Evolutionary conservation across 441 rosid species (phyloP).

Genomic region (Pelargonium citronellum): DNA sequence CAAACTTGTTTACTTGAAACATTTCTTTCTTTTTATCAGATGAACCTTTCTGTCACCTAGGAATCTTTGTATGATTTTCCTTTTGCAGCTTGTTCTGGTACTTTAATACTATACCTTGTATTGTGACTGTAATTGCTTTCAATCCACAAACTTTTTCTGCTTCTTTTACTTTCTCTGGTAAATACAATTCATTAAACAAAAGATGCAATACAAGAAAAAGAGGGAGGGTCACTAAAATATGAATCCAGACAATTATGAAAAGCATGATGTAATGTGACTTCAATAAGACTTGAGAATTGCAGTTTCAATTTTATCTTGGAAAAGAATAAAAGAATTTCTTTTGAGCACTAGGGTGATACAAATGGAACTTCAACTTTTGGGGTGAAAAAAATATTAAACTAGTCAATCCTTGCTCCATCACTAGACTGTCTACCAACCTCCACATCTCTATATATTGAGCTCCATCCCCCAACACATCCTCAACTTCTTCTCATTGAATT

Average conservation of each 20-base stretch:
- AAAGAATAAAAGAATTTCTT: not conserved
- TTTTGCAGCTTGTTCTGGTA: not conserved
- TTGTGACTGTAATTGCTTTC: not conserved
- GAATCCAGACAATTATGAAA: not conserved
- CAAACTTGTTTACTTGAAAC: slow-evolving; percentile 15
- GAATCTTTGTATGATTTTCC: not conserved
- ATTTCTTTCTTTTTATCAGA: slow-evolving; percentile 3
- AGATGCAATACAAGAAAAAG: not conserved
- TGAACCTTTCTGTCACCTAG: slow-evolving; percentile 5
- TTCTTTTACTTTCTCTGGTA: not conserved
- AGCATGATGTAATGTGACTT: slow-evolving; percentile 1
- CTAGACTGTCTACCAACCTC: not conserved
- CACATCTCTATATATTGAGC: slow-evolving; percentile 5
- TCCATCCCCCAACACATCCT: slow-evolving; percentile 1
- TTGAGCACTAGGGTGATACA: not conserved
- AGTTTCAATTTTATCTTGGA: not conserved
- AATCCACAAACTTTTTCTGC: not conserved
- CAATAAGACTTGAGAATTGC: not conserved
- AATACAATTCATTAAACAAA: not conserved
- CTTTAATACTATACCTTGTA: not conserved
- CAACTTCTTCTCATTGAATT: not conserved
- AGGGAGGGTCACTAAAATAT: not conserved
- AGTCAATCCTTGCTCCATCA: too few relatives aligned
- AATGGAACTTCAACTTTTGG: not conserved
- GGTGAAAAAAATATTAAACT: not conserved